phyloP scores from a whole-genome alignment of 225 moss, liverwort and hornwort genomes.

The Takakia lepidozioides region DNA sequence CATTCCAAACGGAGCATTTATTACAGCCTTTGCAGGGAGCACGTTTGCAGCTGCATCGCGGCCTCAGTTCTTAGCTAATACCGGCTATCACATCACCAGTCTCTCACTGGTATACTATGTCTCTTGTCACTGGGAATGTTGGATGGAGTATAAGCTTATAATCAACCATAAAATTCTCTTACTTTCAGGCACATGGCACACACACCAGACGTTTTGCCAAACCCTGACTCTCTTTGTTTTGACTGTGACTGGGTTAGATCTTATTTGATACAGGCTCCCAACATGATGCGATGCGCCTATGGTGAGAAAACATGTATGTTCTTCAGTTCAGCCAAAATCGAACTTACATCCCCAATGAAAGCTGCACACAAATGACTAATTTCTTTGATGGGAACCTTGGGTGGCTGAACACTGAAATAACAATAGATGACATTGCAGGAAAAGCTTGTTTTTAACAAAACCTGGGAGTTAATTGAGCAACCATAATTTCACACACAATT shows the following conservation, averaged over 20 bases:
- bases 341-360: background rate
- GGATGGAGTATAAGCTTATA: no score
- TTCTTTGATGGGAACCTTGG: no score
- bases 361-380: no score
- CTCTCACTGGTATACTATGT: conserved; percentile 46
- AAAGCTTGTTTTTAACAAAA: background rate
- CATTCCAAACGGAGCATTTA: conserved; percentile 49
- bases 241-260: no score
- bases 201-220: no score
- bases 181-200: no score
- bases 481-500: background rate
- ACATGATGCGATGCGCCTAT: no score
- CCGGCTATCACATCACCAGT: conserved; percentile 57
- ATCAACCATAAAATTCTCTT: no score
- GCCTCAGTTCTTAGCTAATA: conserved; percentile 56
- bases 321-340: no score
- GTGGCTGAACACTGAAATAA: background rate
- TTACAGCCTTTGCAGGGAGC: conserved; percentile 52
- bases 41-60: conserved; percentile 47
- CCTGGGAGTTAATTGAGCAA: background rate
- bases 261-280: background rate
- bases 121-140: no score
- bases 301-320: no score
- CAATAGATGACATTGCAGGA: background rate
- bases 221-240: no score